Percentiles rank a stretch among this genome's conserved stretches.
Evolutionary conservation across 139 green algal genomes (phyloP).

Genomic region (Chlorella ohadii): DNA sequence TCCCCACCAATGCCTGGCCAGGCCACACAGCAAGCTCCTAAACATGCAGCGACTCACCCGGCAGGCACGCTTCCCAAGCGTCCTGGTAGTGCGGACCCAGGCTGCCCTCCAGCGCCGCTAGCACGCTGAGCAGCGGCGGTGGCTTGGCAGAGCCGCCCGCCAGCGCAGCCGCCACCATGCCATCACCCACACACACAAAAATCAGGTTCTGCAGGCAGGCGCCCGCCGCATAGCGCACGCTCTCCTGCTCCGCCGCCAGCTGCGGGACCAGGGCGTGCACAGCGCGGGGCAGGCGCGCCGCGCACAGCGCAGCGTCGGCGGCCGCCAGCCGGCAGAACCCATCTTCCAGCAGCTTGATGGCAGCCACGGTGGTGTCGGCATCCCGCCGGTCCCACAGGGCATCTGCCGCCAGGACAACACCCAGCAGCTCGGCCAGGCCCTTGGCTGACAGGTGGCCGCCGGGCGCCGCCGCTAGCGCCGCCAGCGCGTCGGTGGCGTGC

Average conservation of each 20-base stretch:
- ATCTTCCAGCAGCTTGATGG: slow-evolving; percentile 65
- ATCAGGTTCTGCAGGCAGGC: slow-evolving; percentile 65
- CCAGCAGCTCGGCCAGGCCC: slow-evolving; percentile 67
- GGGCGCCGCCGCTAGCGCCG: slow-evolving; percentile 39
- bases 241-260: slow-evolving; percentile 80
- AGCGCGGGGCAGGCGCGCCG: slow-evolving; percentile 61
- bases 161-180: slow-evolving; percentile 38
- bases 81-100: slow-evolving; percentile 76
- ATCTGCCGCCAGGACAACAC: slow-evolving; percentile 49
- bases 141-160: slow-evolving; percentile 17
- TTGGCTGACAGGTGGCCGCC: slow-evolving; percentile 46
- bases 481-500: slow-evolving; percentile 64
- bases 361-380: slow-evolving; percentile 45
- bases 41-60: too few species aligned
- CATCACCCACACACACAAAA: slow-evolving; percentile 50
- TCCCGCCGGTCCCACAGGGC: slow-evolving; percentile 57
- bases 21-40: background rate
- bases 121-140: slow-evolving; percentile 60
- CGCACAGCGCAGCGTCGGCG: slow-evolving; percentile 46
- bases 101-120: slow-evolving; percentile 65
- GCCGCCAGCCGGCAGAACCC: slow-evolving; percentile 57
- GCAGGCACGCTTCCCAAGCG: slow-evolving; percentile 77
- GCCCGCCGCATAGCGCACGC: slow-evolving; percentile 68
- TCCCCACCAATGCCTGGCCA: too few species aligned
- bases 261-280: slow-evolving; percentile 70